Evolutionary conservation across 1,284 basidiomycete species (phyloP), one percentile per base, ranked within the genome.

Genomic region (Irpex sp.): DNA sequence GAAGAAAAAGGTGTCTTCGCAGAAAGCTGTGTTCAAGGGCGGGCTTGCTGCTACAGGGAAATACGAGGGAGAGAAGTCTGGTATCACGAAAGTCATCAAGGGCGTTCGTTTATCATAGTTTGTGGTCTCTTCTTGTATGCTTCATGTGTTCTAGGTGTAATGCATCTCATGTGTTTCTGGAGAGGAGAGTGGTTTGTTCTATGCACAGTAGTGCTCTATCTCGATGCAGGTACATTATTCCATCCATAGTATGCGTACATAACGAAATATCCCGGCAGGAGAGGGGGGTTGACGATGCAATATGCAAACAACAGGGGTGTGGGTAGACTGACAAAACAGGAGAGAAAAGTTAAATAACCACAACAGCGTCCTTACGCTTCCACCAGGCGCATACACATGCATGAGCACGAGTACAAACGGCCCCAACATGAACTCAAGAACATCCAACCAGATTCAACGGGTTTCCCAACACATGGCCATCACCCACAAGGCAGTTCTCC

Each of bases 31-130:
- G 28, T 97, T 87, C 83, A 95, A 91, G 74, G 93, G 93, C 63
- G 92, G 93, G 37, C 77, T 91, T 62, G 82, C 80, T 28, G 81
- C 82, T 63, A 78, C 77, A 33, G 82, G 80, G n/a, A 78, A 76
- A 65, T 91, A 91, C 73, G 83, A 81, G 18, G 88, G 88, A 67
- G 88, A 90, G 74, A 82, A 79, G 72, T 81, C 85, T 57, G 95
- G 94, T 81, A 96, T 97, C 69, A 88, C 87, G 62, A 90, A 87
- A 67, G 89, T 93, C 39, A 81, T 93, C 78, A 96, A 96, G 81
- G 90, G 90, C 74, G 81, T 92, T 67, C 85, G 84, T 68, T 78
- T 90, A 69, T 75, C 63, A 63, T 37, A 58, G 33, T 42, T 23
- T 58, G 6, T 33, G 28, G 28, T 8, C 33, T 14, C 28, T 21